Evolutionary conservation across 768 basidiomycete genomes (phyloP).

Genomic region (Hygrocybe punicea): DNA sequence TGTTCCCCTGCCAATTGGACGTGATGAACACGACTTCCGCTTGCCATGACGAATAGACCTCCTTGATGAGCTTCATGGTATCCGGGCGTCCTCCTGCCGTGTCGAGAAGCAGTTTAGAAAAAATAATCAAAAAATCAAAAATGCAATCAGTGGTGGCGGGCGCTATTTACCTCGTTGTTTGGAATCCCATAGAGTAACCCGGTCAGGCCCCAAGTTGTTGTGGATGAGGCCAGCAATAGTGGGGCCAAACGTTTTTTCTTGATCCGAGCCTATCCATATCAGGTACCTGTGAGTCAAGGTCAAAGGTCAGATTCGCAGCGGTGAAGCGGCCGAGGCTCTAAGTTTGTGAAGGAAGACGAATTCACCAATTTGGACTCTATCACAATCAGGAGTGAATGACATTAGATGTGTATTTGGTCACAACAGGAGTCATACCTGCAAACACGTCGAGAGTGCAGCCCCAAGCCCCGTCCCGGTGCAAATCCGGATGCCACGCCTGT

Average conservation of each 20-base stretch:
- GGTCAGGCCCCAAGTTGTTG: constrained; percentile 70
- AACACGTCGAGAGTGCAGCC: constrained; percentile 71
- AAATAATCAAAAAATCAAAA: not conserved
- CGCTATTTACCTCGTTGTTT: constrained; percentile 51
- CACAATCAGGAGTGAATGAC: not conserved
- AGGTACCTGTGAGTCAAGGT: constrained; percentile 51
- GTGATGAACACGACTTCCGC: constrained; percentile 85
- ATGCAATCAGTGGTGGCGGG: too few species aligned
- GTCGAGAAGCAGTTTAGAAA: not conserved
- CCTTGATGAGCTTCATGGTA: constrained; percentile 70
- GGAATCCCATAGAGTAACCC: constrained; percentile 73
- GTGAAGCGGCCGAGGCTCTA: not conserved
- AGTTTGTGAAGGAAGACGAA: constrained; percentile 2
- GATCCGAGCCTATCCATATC: constrained; percentile 81
- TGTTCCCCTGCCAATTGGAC: constrained; percentile 76
- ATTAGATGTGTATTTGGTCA: constrained; percentile 18
- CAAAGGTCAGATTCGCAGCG: not conserved
- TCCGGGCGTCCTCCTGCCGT: constrained; percentile 56
- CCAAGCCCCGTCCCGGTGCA: constrained; percentile 83
- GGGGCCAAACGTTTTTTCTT: constrained; percentile 70
- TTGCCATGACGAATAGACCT: constrained; percentile 63
- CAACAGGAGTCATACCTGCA: constrained; percentile 72
- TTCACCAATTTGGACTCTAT: constrained; percentile 17
- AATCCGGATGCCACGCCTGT: constrained; percentile 74
- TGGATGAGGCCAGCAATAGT: constrained; percentile 73